These are phyloP conservation scores for Penicillium herquei DNA, from an alignment of 495 filamentous ascomycete species.

Conservation along the genomic window DNA sequence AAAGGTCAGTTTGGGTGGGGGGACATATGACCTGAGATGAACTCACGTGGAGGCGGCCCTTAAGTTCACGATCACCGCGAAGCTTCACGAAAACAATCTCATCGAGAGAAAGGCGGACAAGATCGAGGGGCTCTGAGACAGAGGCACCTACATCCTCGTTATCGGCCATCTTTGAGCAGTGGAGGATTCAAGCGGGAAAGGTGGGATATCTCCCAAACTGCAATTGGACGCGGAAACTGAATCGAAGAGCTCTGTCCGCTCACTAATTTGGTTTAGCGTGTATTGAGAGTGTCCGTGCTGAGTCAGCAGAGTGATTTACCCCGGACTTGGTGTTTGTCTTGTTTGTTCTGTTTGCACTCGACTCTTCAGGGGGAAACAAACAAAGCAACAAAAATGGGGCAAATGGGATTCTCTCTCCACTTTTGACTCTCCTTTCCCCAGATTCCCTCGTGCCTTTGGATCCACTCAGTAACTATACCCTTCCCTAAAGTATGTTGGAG, in stretches of 20 bases:
- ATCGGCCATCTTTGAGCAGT: constrained; percentile 60
- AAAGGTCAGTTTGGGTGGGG: constrained; percentile 12
- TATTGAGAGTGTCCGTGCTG: background rate
- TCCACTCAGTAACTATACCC: no score
- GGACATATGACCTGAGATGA: constrained; percentile 1
- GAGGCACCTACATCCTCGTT: constrained; percentile 60
- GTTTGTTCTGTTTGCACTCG: background rate
- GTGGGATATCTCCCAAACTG: background rate
- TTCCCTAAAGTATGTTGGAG: no score
- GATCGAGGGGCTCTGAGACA: constrained; percentile 86
- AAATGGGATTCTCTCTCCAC: background rate
- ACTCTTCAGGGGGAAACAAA: constrained; percentile 1
- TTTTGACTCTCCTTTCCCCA: no score
- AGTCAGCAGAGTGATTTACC: constrained; percentile 22
- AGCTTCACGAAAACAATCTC: constrained; percentile 98
- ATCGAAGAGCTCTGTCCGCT: constrained; percentile 13
- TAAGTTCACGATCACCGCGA: constrained; percentile 90
- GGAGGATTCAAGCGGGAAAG: constrained; percentile 1
- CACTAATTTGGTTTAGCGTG: constrained; percentile 20
- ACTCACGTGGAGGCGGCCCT: constrained; percentile 88
- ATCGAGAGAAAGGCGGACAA: constrained; percentile 89
- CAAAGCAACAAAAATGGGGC: background rate
- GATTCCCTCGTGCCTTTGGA: no score
- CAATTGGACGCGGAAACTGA: constrained; percentile 1
- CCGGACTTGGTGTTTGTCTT: constrained; percentile 7